A percentile compares a stretch with the other conserved stretches of the same genome.
phyloP scores from a whole-genome alignment of 2,329 filamentous ascomycete species.

The Sarocladium oryzae region DNA sequence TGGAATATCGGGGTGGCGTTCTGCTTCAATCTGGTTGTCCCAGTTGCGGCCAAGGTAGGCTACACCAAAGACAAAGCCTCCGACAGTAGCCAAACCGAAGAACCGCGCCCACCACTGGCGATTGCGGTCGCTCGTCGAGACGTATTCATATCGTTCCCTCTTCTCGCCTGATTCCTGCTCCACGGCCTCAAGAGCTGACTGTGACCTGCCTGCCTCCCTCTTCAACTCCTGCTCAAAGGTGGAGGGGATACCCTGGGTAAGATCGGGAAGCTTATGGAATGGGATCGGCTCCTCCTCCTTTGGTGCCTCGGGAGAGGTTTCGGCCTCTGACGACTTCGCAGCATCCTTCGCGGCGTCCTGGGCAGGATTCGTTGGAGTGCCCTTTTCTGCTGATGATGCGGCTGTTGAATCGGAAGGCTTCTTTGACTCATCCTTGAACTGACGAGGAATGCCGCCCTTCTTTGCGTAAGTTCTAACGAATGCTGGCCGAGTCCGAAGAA shows the following conservation, averaged over 20 bases:
- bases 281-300: conserved; percentile 39
- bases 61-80: conserved; percentile 49
- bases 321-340: conserved; percentile 15
- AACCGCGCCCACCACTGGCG: conserved; percentile 71
- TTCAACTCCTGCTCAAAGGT: conserved; percentile 74
- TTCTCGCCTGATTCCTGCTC: conserved; percentile 30
- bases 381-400: conserved; percentile 15
- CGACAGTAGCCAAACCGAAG: conserved; percentile 57
- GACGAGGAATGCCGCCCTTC: conserved; percentile 10
- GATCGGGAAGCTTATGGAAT: conserved; percentile 71
- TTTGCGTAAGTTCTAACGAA: conserved; percentile 24
- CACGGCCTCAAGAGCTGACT: conserved; percentile 26
- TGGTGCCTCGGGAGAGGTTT: conserved; percentile 7
- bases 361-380: conserved; percentile 12
- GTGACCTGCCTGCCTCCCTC: background rate
- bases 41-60: conserved; percentile 84
- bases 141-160: conserved; percentile 64
- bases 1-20: conserved; percentile 62
- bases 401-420: conserved; percentile 11
- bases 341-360: conserved; percentile 10
- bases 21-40: conserved; percentile 72
- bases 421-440: conserved; percentile 5
- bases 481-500: conserved; percentile 19
- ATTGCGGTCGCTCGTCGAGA: conserved; percentile 83
- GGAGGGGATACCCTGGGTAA: conserved; percentile 91